Evolutionary conservation across 106 monocot genomes (phyloP), one percentile per base, ranked within the genome.

Genomic region (Dendrobium officinale): DNA sequence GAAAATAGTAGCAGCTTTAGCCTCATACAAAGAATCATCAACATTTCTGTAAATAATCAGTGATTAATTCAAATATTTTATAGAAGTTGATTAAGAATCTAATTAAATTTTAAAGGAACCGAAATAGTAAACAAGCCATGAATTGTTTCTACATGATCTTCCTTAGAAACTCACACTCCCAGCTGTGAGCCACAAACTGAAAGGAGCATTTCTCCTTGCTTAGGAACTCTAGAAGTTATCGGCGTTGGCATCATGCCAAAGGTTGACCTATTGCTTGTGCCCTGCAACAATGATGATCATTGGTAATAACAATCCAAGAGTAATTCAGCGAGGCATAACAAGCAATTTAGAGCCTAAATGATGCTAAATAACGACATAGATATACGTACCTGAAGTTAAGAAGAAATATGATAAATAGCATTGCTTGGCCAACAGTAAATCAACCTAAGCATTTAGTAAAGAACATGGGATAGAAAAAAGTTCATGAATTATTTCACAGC

Each of bases 151-250:
- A 94, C 73, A 47, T 86, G 90, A 13, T 94, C 94, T 83, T 94
- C 92, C 78, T 84, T 85, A 75, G 87, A 96, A 31, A 94, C 89
- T 26, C 96, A 1, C 37, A 37, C 27, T 27, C 27, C 96, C 5
- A 96, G 90, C 3, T 94, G 96, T 42, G 96, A 96, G 33, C 96
- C 96, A 83, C 61, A 84, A 68, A 93, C 86, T 10, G 96, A 96
- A 31, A 94, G 72, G 47, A 96, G 92, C 90, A 90, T 85, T 81
- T 94, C 96, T 4, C 96, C 94, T 17, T 89, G 83, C 80, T 89
- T 92, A 15, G 96, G 96, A 5, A 83, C 80, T 82, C 96, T 88
- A 4, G 81, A 54, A 74, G 92, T 90, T 81, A 86, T 94, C 1
- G 94, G 93, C 0, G 96, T 94, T 86, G 94, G 93, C 0, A 94